Evolutionary conservation across 768 basidiomycete species (phyloP).

Genomic region (Xerocomus brunneocitrinus): DNA sequence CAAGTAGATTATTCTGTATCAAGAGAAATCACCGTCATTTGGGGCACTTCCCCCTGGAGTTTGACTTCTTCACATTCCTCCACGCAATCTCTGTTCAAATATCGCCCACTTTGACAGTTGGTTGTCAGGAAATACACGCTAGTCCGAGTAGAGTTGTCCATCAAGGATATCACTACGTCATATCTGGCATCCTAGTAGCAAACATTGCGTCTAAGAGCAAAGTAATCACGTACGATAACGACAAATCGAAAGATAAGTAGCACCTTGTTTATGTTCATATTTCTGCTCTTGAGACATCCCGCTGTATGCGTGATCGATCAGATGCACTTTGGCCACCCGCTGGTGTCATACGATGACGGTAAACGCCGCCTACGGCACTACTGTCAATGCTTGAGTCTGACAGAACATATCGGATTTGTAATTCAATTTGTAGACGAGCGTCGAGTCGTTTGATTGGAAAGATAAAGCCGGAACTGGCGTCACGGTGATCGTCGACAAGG

Average conservation of each 20-base stretch:
- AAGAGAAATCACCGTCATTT: no score
- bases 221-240: neutral
- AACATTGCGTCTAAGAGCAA: neutral
- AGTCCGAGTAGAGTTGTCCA: neutral
- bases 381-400: neutral
- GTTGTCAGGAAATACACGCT: neutral
- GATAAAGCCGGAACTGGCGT: neutral
- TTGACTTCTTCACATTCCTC: neutral
- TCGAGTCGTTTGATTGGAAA: neutral
- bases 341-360: neutral
- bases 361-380: neutral
- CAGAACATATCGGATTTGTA: neutral
- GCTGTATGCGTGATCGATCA: neutral
- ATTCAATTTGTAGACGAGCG: neutral
- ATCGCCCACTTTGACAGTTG: neutral
- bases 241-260: no score
- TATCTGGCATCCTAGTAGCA: neutral
- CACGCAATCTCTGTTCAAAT: neutral
- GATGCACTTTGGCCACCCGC: neutral
- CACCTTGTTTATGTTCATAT: neutral
- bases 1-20: no score
- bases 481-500: neutral
- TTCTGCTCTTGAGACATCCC: neutral
- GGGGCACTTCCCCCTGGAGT: no score
- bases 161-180: neutral